Evolutionary conservation across 2,329 filamentous ascomycete genomes (phyloP), one percentile per base, ranked within the genome.

Genomic region (Dryadomyces quercivorus): DNA sequence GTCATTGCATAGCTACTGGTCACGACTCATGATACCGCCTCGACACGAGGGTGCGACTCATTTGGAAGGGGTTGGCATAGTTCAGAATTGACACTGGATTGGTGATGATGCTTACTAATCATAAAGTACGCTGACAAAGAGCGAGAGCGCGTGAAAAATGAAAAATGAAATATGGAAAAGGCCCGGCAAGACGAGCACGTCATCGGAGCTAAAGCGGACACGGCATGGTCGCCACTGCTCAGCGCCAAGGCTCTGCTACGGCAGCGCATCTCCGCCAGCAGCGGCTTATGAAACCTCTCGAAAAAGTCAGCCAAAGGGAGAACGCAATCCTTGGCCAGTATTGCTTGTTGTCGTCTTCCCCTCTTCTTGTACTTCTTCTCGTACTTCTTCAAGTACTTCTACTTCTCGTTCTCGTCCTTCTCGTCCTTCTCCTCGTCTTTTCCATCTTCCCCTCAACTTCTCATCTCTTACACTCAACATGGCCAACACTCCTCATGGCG

Each of bases 401-500:
- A 15, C 12, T n/a, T 43, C 5, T n/a, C 7, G 10, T 16, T n/a
- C n/a, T n/a, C n/a, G 18, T 36, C 44, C 45, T 21, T 51, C 49
- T 45, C 45, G 38, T 26, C 48, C 4, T 45, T n/a, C 31, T n/a
- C n/a, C n/a, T 51, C 20, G 51, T 52, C n/a, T 26, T 43, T 38
- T n/a, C 40, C 22, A 12, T 42, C 21, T 40, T 26, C 26, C 34
- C 6, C 7, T 43, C 22, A 26, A 13, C 15, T 42, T 45, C 20
- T 16, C n/a, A 16, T n/a, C 15, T 43, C 38, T 40, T 9, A 48
- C 48, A 36, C 40, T 51, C 61, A 75, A 60, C 61, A 85, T 85
- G 81, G 81, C 81, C 65, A 84, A 84, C 71, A 64, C 81, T 70
- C 87, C 88, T 62, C 86, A 93, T 68, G 92, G 92, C 74, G 93